These are phyloP conservation scores for Xylaria sp. DNA, from an alignment of 2,329 filamentous ascomycete genomes.

Conservation along the genomic window DNA sequence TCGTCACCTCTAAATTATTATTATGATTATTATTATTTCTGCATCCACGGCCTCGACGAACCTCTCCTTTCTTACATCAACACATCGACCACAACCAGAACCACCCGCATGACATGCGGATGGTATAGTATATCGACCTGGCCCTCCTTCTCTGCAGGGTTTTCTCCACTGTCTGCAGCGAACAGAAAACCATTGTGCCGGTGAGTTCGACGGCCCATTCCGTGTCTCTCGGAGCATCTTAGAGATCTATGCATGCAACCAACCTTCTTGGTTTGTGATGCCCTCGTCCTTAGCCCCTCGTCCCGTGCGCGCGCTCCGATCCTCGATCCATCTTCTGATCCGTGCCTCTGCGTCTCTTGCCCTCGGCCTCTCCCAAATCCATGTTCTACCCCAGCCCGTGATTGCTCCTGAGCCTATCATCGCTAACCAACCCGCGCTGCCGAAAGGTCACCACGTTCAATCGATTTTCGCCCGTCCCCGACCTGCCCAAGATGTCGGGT, in stretches of 20 bases:
- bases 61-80: constrained; percentile 28
- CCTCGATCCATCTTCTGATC: constrained; percentile 19
- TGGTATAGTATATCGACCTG: not conserved
- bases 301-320: constrained; percentile 10
- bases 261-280: constrained; percentile 30
- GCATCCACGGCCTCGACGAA: constrained; percentile 24
- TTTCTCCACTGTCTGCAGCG: constrained; percentile 11
- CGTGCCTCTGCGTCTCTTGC: constrained; percentile 27
- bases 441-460: constrained; percentile 17
- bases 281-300: constrained; percentile 1
- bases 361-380: constrained; percentile 19
- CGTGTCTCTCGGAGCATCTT: constrained; percentile 12
- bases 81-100: constrained; percentile 5
- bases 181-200: constrained; percentile 12
- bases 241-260: constrained; percentile 28
- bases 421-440: constrained; percentile 26
- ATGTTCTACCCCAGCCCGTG: not conserved
- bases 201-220: constrained; percentile 29
- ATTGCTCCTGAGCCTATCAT: constrained; percentile 18
- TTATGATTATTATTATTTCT: constrained; percentile 33
- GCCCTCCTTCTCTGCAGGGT: constrained; percentile 10
- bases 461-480: constrained; percentile 16
- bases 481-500: constrained; percentile 46
- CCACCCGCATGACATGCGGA: constrained; percentile 15
- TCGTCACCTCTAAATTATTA: constrained; percentile 38